Percentiles rank a stretch among this genome's conserved stretches.
phyloP scores from a whole-genome alignment of 495 filamentous ascomycete genomes.

The Hyaloscypha bicolor region DNA sequence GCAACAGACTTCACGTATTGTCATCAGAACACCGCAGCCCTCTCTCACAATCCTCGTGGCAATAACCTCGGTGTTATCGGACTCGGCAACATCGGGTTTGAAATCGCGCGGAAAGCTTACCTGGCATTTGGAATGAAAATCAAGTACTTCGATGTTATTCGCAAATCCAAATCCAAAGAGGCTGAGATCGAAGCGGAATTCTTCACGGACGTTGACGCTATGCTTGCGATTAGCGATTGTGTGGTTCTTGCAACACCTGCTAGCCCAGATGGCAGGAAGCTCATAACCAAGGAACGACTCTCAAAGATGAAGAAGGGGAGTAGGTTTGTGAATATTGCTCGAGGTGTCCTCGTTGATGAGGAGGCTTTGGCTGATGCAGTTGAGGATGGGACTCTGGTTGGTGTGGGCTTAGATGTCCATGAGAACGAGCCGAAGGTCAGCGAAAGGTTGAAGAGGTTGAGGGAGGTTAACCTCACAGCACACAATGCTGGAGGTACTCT shows the following conservation, averaged over 20 bases:
- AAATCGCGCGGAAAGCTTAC: slow-evolving; percentile 64
- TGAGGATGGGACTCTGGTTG: slow-evolving; percentile 52
- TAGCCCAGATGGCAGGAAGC: slow-evolving; percentile 50
- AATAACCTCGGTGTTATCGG: slow-evolving; percentile 59
- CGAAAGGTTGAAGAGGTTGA: slow-evolving; percentile 17
- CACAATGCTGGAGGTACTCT: slow-evolving; percentile 76
- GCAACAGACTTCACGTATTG: slow-evolving; percentile 49
- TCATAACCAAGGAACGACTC: slow-evolving; percentile 57
- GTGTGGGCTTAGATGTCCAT: slow-evolving; percentile 71
- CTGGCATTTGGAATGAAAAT: slow-evolving; percentile 68
- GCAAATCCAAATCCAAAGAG: slow-evolving; percentile 51
- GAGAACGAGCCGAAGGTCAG: slow-evolving; percentile 48
- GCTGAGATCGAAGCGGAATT: slow-evolving; percentile 50
- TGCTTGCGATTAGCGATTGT: slow-evolving; percentile 63
- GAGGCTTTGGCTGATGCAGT: slow-evolving; percentile 65
- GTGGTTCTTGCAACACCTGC: slow-evolving; percentile 69
- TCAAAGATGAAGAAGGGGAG: slow-evolving; percentile 55
- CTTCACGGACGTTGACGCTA: slow-evolving; percentile 49
- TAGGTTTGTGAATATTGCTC: slow-evolving; percentile 72
- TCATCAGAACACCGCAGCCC: slow-evolving; percentile 53
- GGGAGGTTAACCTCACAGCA: slow-evolving; percentile 61
- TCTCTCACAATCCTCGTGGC: slow-evolving; percentile 53
- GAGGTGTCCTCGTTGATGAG: slow-evolving; percentile 71
- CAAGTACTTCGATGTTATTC: slow-evolving; percentile 65
- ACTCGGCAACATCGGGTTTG: slow-evolving; percentile 65